A percentile compares a stretch with the other conserved stretches of the same genome.
phyloP scores from a whole-genome alignment of 2,329 filamentous ascomycete genomes.

The Colletotrichum caudatum region DNA sequence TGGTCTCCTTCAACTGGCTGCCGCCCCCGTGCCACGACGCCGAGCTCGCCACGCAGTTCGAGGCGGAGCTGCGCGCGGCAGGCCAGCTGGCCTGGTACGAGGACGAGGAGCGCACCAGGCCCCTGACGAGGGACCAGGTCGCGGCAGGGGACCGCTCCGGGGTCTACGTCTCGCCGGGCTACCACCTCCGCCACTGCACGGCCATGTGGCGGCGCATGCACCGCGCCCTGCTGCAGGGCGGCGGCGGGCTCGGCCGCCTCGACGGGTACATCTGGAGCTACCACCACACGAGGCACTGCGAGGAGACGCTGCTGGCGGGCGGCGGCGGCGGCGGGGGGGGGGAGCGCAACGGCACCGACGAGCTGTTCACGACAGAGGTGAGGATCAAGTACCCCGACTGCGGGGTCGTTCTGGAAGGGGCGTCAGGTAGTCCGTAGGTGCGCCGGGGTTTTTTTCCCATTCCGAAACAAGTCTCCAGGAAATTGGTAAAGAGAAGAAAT shows the following conservation, averaged over 20 bases:
- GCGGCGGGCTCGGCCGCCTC: constrained; percentile 28
- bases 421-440: not conserved
- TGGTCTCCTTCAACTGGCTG: constrained; percentile 39
- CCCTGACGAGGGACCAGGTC: constrained; percentile 18
- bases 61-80: constrained; percentile 12
- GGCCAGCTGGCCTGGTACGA: constrained; percentile 28
- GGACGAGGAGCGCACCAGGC: constrained; percentile 10
- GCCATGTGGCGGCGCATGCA: constrained; percentile 38
- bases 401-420: constrained; percentile 11
- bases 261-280: constrained; percentile 37
- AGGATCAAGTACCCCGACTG: constrained; percentile 39
- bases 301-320: constrained; percentile 30
- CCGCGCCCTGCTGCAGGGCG: constrained; percentile 30
- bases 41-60: constrained; percentile 22
- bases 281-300: constrained; percentile 37
- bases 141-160: constrained; percentile 24
- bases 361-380: constrained; percentile 31
- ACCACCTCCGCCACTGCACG: constrained; percentile 37
- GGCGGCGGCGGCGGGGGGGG: too few relatives aligned
- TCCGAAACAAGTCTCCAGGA: not conserved
- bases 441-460: not conserved
- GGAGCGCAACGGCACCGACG: constrained; percentile 1
- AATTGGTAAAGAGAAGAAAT: too few relatives aligned
- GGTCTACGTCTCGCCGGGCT: constrained; percentile 29
- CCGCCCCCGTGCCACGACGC: constrained; percentile 34